These are phyloP conservation scores for Dactylellina sp. DNA, from an alignment of 2,329 filamentous ascomycete genomes.

Conservation along the genomic window DNA sequence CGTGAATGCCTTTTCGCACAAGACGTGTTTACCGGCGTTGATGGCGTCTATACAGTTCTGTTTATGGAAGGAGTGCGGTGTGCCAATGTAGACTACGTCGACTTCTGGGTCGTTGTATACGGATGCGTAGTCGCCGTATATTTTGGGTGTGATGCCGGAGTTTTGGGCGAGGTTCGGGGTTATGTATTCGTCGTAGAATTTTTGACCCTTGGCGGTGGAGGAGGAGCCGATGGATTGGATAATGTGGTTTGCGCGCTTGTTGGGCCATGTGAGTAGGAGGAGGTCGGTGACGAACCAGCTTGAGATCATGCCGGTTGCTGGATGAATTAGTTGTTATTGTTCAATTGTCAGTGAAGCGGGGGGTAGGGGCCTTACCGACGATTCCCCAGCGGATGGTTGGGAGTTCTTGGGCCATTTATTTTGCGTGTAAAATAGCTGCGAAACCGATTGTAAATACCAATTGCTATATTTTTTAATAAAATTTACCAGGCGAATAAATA, in stretches of 20 bases:
- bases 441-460: too few relatives aligned
- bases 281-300: slow-evolving; percentile 67
- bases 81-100: slow-evolving; percentile 67
- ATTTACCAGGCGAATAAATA: too few relatives aligned
- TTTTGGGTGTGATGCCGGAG: slow-evolving; percentile 60
- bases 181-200: slow-evolving; percentile 63
- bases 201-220: slow-evolving; percentile 63
- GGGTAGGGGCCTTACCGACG: slow-evolving; percentile 20
- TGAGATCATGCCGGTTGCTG: slow-evolving; percentile 66
- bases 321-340: not conserved
- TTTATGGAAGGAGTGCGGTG: slow-evolving; percentile 66
- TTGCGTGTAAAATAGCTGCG: too few relatives aligned
- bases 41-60: slow-evolving; percentile 66
- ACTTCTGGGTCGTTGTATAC: slow-evolving; percentile 65
- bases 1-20: slow-evolving; percentile 67
- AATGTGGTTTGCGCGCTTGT: slow-evolving; percentile 64
- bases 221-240: slow-evolving; percentile 66
- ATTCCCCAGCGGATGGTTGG: slow-evolving; percentile 49
- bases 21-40: slow-evolving; percentile 64
- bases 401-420: slow-evolving; percentile 27
- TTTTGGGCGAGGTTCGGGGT: slow-evolving; percentile 57
- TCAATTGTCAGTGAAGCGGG: not conserved
- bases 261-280: slow-evolving; percentile 62
- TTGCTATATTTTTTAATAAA: too few relatives aligned
- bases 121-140: slow-evolving; percentile 65